Evolutionary conservation across 768 basidiomycete genomes (phyloP), one percentile per base, ranked within the genome.

Genomic region (Paxillus ammoniavirescens): DNA sequence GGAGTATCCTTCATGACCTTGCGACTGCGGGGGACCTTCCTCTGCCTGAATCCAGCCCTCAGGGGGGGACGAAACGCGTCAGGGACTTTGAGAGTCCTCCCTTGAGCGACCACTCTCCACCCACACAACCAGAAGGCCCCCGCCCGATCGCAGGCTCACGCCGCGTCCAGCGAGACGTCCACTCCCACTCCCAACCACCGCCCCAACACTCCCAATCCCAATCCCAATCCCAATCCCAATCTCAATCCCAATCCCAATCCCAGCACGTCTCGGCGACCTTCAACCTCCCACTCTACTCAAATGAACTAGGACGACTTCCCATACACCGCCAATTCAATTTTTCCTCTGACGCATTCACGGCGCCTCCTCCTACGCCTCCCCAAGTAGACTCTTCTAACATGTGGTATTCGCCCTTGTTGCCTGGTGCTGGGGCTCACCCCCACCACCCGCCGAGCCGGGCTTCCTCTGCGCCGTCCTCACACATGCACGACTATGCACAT

Each of bases 1-100:
- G 87, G 86, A 86, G 89, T 60, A 80, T 90, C 40, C 69, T 89
- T 17, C 88, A 82, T 56, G 87, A 90, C 57, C 73, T 90, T 1
- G 85, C 87, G 3, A 83, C 78, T 0, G 86, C 83, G 4, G 86
- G 87, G 2, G 85, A 89, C 18, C 74, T 89, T 0, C 87, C 86
- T 0, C 73, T 89, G 4, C 88, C 87, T 2, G 75, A 79, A 46
- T 62, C 76, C 0, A 82, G 79, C 48, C 82, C 83, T 4, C 61
- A 68, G 1, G 71, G 77, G 4, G 75, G 67, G 14, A 76, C 79
- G 56, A 89, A 90, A 54, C 84, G 88, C 15, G 84, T 83, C 45
- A 74, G 86, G 37, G 83, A 82, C 52, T 71, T 79, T 1, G 84
- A 86, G 48, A 78, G 75, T 56, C 77, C 82, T 3, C 44, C 58